These are phyloP conservation scores for Colletotrichum spaethianum DNA, from an alignment of 2,329 filamentous ascomycete species.

Conservation along the genomic window DNA sequence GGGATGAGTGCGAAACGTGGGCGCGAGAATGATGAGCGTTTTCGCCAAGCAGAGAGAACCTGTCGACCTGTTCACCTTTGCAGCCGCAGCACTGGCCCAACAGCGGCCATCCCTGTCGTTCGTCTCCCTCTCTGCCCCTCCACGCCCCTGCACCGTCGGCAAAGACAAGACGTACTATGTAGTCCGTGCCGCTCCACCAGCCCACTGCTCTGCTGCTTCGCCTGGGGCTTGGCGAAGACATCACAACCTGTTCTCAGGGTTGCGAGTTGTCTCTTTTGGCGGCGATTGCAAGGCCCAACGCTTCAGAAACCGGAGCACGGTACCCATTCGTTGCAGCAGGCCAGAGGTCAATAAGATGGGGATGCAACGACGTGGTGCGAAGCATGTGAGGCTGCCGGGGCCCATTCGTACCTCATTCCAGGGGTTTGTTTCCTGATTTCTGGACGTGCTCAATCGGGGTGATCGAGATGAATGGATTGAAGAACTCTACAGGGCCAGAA, in stretches of 20 bases:
- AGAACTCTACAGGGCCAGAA: background rate
- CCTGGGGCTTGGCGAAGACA: constrained; percentile 26
- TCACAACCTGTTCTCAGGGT: constrained; percentile 25
- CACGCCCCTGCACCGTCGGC: background rate
- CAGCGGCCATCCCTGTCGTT: constrained; percentile 21
- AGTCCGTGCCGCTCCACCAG: constrained; percentile 25
- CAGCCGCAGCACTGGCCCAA: constrained; percentile 27
- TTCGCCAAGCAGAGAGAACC: background rate
- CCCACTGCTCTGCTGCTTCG: constrained; percentile 22
- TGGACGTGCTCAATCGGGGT: background rate
- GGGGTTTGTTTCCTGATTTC: constrained; percentile 6
- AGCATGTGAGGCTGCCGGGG: constrained; percentile 23
- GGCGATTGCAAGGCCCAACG: background rate
- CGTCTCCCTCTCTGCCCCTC: background rate
- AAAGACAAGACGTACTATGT: constrained; percentile 14
- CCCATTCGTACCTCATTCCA: constrained; percentile 27
- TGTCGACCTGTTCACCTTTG: background rate
- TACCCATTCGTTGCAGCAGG: constrained; percentile 7
- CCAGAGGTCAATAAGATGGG: constrained; percentile 17
- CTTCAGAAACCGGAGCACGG: constrained; percentile 5
- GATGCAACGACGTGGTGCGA: constrained; percentile 7
- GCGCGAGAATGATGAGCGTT: background rate
- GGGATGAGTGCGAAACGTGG: background rate
- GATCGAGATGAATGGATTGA: background rate
- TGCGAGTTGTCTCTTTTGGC: constrained; percentile 29